phyloP scores from a whole-genome alignment of 495 filamentous ascomycete species.

The Penicillium odoratum region DNA sequence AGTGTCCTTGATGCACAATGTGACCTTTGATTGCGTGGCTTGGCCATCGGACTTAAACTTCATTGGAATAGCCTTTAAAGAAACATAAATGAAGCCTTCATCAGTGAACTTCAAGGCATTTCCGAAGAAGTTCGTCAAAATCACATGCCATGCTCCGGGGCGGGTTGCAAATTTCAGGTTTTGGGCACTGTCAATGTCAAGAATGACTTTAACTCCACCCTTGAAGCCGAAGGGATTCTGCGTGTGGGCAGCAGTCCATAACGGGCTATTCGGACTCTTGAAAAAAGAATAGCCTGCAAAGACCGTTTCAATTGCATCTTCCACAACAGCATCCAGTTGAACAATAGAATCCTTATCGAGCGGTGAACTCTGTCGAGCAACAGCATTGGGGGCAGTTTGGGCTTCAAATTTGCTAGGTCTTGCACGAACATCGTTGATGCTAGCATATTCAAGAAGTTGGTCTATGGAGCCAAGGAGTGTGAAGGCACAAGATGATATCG shows the following conservation, averaged over 20 bases:
- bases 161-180: slow-evolving; percentile 16
- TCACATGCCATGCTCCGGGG: slow-evolving; percentile 22
- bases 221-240: not conserved
- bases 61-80: slow-evolving; percentile 16
- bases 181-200: slow-evolving; percentile 44
- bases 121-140: slow-evolving; percentile 37
- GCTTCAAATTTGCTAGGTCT: not conserved
- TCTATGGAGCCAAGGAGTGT: slow-evolving; percentile 67
- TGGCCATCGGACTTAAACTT: slow-evolving; percentile 1
- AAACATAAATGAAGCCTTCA: slow-evolving; percentile 25
- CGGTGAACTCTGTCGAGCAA: not conserved
- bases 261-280: slow-evolving; percentile 5
- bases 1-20: slow-evolving; percentile 55
- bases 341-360: slow-evolving; percentile 9
- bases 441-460: slow-evolving; percentile 58
- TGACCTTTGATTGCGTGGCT: slow-evolving; percentile 13
- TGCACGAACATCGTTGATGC: slow-evolving; percentile 22
- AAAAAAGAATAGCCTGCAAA: slow-evolving; percentile 42
- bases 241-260: not conserved
- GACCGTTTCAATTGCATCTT: slow-evolving; percentile 58
- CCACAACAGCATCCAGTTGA: slow-evolving; percentile 44
- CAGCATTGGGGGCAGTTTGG: not conserved
- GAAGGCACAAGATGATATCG: slow-evolving; percentile 60
- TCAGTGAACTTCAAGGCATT: slow-evolving; percentile 40
- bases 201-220: slow-evolving; percentile 41